phyloP scores from a whole-genome alignment of 2,329 filamentous ascomycete genomes.

The Hypoxylon sp. region DNA sequence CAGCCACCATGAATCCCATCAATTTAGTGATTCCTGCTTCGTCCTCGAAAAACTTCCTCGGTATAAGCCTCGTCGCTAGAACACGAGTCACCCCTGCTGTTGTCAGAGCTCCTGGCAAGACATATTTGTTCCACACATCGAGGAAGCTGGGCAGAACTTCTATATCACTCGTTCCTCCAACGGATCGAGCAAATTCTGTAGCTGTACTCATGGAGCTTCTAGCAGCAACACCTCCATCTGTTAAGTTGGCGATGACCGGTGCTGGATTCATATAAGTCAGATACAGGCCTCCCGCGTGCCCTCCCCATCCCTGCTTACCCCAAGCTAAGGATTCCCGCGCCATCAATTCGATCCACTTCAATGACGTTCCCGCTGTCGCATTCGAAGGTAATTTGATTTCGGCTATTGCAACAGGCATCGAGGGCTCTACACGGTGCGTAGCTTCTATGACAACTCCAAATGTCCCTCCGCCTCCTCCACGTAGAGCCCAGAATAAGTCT shows the following conservation, averaged over 20 bases:
- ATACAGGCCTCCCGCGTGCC: conserved; percentile 43
- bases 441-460: conserved; percentile 62
- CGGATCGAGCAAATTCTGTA: conserved; percentile 40
- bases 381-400: conserved; percentile 49
- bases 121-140: conserved; percentile 47
- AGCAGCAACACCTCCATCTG: conserved; percentile 35
- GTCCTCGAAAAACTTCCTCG: conserved; percentile 38
- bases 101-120: conserved; percentile 33
- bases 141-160: conserved; percentile 45
- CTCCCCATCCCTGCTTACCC: conserved; percentile 48
- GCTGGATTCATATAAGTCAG: conserved; percentile 47
- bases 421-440: conserved; percentile 60
- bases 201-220: conserved; percentile 38
- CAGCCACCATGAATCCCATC: conserved; percentile 28
- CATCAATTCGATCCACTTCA: conserved; percentile 52
- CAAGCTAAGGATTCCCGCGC: conserved; percentile 42
- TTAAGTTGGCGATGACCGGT: conserved; percentile 40
- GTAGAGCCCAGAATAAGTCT: conserved; percentile 65
- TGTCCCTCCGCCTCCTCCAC: conserved; percentile 63
- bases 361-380: conserved; percentile 49
- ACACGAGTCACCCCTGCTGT: conserved; percentile 39
- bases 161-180: conserved; percentile 43
- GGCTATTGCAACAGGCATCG: conserved; percentile 53
- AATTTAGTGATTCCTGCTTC: conserved; percentile 41
- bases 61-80: conserved; percentile 42